A percentile compares a stretch with the other conserved stretches of the same genome.
Evolutionary conservation across 2,329 filamentous ascomycete genomes (phyloP).

Genomic region (Fusarium sp.): DNA sequence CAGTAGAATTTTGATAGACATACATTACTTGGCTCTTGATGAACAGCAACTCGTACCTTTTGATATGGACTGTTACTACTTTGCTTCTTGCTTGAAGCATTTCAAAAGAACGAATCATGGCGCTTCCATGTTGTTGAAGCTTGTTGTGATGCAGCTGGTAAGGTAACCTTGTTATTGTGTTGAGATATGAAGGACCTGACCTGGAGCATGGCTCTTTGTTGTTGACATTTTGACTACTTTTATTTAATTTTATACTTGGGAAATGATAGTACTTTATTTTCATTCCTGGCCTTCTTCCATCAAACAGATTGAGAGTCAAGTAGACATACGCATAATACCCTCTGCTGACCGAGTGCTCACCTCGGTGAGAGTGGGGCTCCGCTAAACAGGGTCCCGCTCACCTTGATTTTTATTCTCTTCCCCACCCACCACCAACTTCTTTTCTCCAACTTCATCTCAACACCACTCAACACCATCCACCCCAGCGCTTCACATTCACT

Average conservation of each 20-base stretch:
- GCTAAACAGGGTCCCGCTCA: constrained; percentile 19
- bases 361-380: constrained; percentile 21
- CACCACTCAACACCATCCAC: constrained; percentile 2
- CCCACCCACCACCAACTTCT: constrained; percentile 11
- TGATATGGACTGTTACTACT: no score
- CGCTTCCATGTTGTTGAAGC: no score
- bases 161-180: no score
- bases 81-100: no score
- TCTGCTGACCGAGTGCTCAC: background rate
- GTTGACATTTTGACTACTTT: no score
- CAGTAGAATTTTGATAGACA: constrained; percentile 27
- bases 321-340: background rate
- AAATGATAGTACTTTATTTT: no score
- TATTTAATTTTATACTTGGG: no score
- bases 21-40: background rate
- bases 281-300: background rate
- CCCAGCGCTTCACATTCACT: background rate
- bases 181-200: no score
- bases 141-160: no score
- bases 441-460: constrained; percentile 50
- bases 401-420: constrained; percentile 36
- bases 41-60: background rate
- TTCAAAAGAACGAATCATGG: no score
- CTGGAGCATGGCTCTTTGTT: no score
- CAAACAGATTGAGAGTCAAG: background rate